These are phyloP conservation scores for Truncatella angustata DNA, from an alignment of 2,329 filamentous ascomycete genomes.

Conservation along the genomic window DNA sequence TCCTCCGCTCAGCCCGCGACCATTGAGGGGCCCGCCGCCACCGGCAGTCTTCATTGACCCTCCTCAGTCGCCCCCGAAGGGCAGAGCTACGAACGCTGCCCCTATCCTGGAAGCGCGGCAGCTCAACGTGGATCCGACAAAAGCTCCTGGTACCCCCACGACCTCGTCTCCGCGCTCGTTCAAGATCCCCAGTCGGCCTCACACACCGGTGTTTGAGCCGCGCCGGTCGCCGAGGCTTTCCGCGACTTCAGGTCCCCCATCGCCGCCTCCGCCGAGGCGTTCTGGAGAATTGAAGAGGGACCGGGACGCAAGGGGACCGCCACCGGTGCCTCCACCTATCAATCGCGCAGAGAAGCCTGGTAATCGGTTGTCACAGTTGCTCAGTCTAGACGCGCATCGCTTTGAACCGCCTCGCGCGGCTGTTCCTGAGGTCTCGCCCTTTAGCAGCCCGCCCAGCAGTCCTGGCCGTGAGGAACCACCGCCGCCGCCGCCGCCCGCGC, in stretches of 20 bases:
- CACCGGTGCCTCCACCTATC: conserved; percentile 66
- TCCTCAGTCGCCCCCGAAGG: conserved; percentile 66
- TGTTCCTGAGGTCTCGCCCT: conserved; percentile 64
- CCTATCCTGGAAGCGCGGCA: conserved; percentile 33
- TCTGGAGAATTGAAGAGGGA: conserved; percentile 58
- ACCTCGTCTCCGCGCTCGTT: conserved; percentile 42
- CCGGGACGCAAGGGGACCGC: conserved; percentile 35
- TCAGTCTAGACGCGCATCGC: conserved; percentile 24
- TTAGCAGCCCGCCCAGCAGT: conserved; percentile 81
- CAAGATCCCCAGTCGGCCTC: conserved; percentile 54
- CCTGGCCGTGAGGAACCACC: conserved; percentile 51
- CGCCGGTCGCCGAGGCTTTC: conserved; percentile 46
- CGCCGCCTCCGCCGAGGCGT: conserved; percentile 61
- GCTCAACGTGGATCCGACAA: conserved; percentile 45
- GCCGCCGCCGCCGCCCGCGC: conserved; percentile 49
- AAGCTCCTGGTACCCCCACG: conserved; percentile 38
- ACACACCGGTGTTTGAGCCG: conserved; percentile 50
- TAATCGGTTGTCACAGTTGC: conserved; percentile 46
- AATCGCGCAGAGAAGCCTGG: conserved; percentile 80
- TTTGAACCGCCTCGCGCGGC: conserved; percentile 33
- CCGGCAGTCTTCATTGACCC: conserved; percentile 64
- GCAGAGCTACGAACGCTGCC: conserved; percentile 28
- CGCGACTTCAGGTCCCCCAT: conserved; percentile 51
- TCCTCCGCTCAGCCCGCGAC: conserved; percentile 41
- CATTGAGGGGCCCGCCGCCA: conserved; percentile 60